Evolutionary conservation across 139 green algal species (phyloP).

Genomic region (Prasinococcaceae sp.): DNA sequence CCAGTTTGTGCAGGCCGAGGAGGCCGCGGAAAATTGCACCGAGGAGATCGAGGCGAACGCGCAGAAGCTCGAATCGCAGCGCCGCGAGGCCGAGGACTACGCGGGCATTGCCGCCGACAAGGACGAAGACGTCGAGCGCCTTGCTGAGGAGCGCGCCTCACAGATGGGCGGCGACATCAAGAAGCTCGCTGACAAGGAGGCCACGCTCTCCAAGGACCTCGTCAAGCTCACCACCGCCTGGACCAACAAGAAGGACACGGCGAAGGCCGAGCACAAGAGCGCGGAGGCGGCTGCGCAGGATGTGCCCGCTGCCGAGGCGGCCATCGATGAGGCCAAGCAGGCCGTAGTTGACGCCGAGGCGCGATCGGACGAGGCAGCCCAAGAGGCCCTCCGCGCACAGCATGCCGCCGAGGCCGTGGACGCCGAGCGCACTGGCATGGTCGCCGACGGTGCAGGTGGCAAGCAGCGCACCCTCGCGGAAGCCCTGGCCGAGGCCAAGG

Average conservation of each 20-base stretch:
- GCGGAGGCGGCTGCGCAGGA: slow-evolving; percentile 1
- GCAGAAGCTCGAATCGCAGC: slow-evolving; percentile 20
- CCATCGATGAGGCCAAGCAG: too few relatives aligned
- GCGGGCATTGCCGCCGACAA: slow-evolving; percentile 19
- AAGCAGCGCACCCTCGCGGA: slow-evolving; percentile 23
- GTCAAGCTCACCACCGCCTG: slow-evolving; percentile 20
- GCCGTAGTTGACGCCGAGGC: too few relatives aligned
- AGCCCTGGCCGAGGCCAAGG: slow-evolving; percentile 15
- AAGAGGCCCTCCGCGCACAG: too few relatives aligned
- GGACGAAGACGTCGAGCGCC: slow-evolving; percentile 24
- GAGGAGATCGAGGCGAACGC: slow-evolving; percentile 17
- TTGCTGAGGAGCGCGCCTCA: slow-evolving; percentile 42
- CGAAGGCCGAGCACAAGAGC: slow-evolving; percentile 16
- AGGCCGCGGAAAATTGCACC: slow-evolving; percentile 7
- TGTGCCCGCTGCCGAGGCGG: too few relatives aligned
- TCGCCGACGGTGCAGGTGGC: too few relatives aligned
- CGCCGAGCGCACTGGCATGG: too few relatives aligned
- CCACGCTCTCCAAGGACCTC: slow-evolving; percentile 43
- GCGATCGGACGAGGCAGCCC: too few relatives aligned
- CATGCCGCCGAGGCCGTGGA: too few relatives aligned
- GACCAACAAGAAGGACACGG: slow-evolving; percentile 25
- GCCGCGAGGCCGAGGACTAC: not conserved
- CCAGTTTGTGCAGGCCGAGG: slow-evolving; percentile 46
- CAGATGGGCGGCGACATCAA: slow-evolving; percentile 28
- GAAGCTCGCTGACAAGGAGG: slow-evolving; percentile 29